phyloP scores from a whole-genome alignment of 2,329 filamentous ascomycete species.

The Graphilbum sp. region DNA sequence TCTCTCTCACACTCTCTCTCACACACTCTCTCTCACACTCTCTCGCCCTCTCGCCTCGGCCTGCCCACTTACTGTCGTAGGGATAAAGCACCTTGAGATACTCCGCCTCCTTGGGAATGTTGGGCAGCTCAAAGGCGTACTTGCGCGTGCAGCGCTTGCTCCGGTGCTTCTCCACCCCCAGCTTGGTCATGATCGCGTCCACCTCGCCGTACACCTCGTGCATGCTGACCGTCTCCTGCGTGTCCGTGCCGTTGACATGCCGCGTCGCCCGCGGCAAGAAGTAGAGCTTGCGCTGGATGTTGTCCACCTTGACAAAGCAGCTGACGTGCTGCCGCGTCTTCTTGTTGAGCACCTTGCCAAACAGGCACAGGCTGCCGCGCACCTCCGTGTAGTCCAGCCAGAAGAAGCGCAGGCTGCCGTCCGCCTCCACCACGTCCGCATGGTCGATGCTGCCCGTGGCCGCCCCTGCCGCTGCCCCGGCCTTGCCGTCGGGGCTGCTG shows the following conservation, averaged over 20 bases:
- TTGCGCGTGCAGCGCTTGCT: constrained; percentile 81
- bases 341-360: constrained; percentile 91
- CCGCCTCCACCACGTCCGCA: constrained; percentile 77
- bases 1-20: not conserved
- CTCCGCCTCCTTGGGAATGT: constrained; percentile 72
- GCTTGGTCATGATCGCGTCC: constrained; percentile 71
- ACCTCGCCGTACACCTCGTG: constrained; percentile 82
- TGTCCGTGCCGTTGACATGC: constrained; percentile 43
- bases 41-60: not conserved
- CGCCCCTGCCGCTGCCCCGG: constrained; percentile 23
- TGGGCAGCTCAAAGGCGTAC: constrained; percentile 85
- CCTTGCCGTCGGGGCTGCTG: constrained; percentile 31
- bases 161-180: constrained; percentile 79
- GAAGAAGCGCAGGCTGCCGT: constrained; percentile 85
- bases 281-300: constrained; percentile 79
- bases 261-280: constrained; percentile 67
- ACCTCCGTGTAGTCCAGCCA: constrained; percentile 95
- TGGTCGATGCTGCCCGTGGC: constrained; percentile 67
- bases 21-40: not conserved
- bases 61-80: constrained; percentile 49
- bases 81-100: constrained; percentile 96
- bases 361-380: constrained; percentile 80
- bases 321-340: constrained; percentile 65
- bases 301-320: constrained; percentile 92
- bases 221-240: constrained; percentile 68